These are phyloP conservation scores for Didymella pinodella DNA, from an alignment of 2,329 filamentous ascomycete genomes.

Conservation along the genomic window DNA sequence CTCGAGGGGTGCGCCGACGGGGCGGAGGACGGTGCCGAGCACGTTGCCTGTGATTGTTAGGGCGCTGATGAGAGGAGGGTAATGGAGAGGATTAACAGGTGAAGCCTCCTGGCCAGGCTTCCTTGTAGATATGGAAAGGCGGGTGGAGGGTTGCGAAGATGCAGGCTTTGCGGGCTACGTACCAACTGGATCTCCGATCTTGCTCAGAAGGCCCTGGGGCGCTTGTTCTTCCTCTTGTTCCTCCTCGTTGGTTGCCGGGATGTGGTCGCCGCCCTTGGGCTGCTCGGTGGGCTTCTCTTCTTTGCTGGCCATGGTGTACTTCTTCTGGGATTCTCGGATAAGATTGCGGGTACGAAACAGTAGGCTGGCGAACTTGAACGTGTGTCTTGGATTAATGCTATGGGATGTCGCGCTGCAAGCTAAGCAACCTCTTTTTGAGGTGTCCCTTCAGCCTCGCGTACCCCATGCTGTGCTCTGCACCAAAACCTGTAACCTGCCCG, in stretches of 20 bases:
- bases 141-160: too few relatives aligned
- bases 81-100: too few relatives aligned
- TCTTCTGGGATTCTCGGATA: too few relatives aligned
- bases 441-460: neutral
- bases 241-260: constrained; percentile 32
- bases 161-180: constrained; percentile 1
- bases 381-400: neutral
- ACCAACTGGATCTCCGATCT: constrained; percentile 46
- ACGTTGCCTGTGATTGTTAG: constrained; percentile 41
- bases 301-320: constrained; percentile 22
- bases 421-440: neutral
- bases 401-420: too few relatives aligned
- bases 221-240: constrained; percentile 35
- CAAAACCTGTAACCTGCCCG: too few relatives aligned
- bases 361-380: too few relatives aligned
- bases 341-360: too few relatives aligned
- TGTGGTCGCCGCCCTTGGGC: constrained; percentile 37
- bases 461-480: neutral
- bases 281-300: constrained; percentile 24
- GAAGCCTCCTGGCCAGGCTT: neutral
- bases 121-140: too few relatives aligned
- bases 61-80: neutral
- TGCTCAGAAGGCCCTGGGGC: constrained; percentile 39
- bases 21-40: constrained; percentile 49
- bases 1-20: constrained; percentile 50